Conservation (phyloP, 2,329 filamentous ascomycete genomes). For the Aspergillus amoenus region DNA sequence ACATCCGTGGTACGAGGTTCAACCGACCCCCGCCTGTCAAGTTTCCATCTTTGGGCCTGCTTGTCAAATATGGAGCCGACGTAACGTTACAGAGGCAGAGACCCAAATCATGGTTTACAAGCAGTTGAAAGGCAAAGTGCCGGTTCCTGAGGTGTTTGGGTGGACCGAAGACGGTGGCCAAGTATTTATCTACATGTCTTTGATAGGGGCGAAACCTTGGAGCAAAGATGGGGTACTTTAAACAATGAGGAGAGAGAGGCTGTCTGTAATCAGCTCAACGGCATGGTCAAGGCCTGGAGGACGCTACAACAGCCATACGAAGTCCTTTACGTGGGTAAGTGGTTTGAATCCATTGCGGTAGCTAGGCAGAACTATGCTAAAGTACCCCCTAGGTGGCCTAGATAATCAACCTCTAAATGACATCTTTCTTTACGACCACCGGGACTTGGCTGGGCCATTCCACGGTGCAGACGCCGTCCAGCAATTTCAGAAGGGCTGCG, state of each 20-base stretch:
- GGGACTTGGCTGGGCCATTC: conserved; percentile 29
- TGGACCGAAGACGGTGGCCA: conserved; percentile 24
- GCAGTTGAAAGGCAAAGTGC: conserved; percentile 24
- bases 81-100: conserved; percentile 29
- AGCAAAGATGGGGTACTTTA: conserved; percentile 25
- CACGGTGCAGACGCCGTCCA: conserved; percentile 28
- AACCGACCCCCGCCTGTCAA: conserved; percentile 31
- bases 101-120: conserved; percentile 30
- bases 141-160: conserved; percentile 26
- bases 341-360: not conserved
- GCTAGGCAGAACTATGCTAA: not conserved
- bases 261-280: conserved; percentile 33
- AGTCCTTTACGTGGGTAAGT: conserved; percentile 24
- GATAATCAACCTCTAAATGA: conserved; percentile 32
- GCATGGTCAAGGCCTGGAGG: conserved; percentile 24
- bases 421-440: conserved; percentile 25
- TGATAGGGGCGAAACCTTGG: conserved; percentile 24
- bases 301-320: conserved; percentile 12
- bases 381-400: conserved; percentile 25
- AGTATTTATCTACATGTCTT: conserved; percentile 27
- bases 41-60: conserved; percentile 32
- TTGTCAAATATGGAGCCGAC: conserved; percentile 38
- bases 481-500: conserved; percentile 31
- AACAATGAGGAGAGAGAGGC: conserved; percentile 22
- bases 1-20: conserved; percentile 14